Percentiles rank a stretch among this genome's conserved stretches.
These are phyloP conservation scores for Massarina eburnea DNA, from an alignment of 2,329 filamentous ascomycete species.

Conservation along the genomic window DNA sequence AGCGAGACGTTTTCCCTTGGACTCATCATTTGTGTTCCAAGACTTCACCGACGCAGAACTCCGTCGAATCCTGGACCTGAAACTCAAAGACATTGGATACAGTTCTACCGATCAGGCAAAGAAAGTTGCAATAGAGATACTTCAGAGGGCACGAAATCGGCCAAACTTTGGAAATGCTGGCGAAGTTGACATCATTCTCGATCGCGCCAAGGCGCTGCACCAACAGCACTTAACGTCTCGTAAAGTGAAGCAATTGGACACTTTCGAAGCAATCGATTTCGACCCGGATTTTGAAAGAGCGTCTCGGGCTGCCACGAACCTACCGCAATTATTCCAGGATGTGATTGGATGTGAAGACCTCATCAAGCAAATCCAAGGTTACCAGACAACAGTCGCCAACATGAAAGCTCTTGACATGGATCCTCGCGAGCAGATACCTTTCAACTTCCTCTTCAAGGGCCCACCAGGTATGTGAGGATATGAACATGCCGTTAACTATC, in stretches of 20 bases:
- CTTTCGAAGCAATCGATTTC: slow-evolving; percentile 55
- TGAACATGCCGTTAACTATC: not conserved
- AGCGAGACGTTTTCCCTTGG: slow-evolving; percentile 64
- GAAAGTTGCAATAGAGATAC: slow-evolving; percentile 57
- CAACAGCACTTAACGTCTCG: slow-evolving; percentile 47
- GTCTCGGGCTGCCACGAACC: slow-evolving; percentile 49
- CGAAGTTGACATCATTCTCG: slow-evolving; percentile 71
- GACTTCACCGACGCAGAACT: slow-evolving; percentile 66
- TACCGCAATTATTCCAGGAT: slow-evolving; percentile 59
- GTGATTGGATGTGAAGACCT: slow-evolving; percentile 61
- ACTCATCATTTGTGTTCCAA: slow-evolving; percentile 66
- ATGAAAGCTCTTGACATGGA: slow-evolving; percentile 58
- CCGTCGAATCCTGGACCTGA: slow-evolving; percentile 61
- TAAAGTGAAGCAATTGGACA: slow-evolving; percentile 25
- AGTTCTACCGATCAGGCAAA: slow-evolving; percentile 55
- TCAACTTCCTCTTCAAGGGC: slow-evolving; percentile 70
- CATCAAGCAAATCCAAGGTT: slow-evolving; percentile 56
- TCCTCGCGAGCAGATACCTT: slow-evolving; percentile 61
- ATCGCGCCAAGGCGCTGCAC: slow-evolving; percentile 56
- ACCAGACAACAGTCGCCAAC: slow-evolving; percentile 55
- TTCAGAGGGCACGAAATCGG: slow-evolving; percentile 62
- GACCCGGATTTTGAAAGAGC: slow-evolving; percentile 61
- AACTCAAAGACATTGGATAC: slow-evolving; percentile 61
- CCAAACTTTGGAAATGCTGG: slow-evolving; percentile 73
- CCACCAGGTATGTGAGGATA: slow-evolving; percentile 54